Percentiles rank a stretch among this genome's conserved stretches.
phyloP scores from a whole-genome alignment of 75 land plant genomes.

The Cunninghamia lanceolata region DNA sequence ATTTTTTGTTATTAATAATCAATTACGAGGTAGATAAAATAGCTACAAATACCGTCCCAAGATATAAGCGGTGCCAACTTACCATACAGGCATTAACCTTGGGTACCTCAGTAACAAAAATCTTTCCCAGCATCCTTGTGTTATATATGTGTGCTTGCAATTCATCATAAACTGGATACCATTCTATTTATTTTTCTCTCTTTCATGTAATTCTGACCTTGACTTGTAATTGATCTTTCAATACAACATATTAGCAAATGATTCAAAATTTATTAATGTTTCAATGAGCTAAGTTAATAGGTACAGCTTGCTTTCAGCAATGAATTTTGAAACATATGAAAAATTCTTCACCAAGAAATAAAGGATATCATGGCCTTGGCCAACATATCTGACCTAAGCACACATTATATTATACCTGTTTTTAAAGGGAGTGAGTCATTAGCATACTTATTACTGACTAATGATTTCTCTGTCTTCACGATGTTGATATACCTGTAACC shows the following conservation, averaged over 20 bases:
- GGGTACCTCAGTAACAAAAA: background rate
- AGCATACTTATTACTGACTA: too few relatives aligned
- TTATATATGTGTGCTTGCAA: background rate
- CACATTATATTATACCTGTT: too few relatives aligned
- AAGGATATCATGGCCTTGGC: too few relatives aligned
- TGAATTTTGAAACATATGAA: background rate
- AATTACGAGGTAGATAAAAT: background rate
- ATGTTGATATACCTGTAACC: too few relatives aligned
- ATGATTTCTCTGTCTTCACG: too few relatives aligned
- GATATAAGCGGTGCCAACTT: background rate
- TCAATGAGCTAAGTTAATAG: background rate
- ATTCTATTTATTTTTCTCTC: background rate
- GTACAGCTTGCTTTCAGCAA: background rate
- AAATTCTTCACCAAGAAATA: background rate
- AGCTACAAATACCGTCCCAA: background rate
- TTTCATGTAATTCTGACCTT: background rate
- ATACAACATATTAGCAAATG: background rate
- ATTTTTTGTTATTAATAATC: background rate
- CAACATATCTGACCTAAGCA: too few relatives aligned
- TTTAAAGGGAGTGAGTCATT: too few relatives aligned
- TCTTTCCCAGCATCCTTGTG: background rate
- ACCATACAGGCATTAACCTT: background rate
- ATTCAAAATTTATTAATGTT: background rate
- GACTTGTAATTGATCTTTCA: background rate
- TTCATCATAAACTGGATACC: background rate